Percentiles rank a stretch among this genome's conserved stretches.
phyloP scores from a whole-genome alignment of 2,329 filamentous ascomycete genomes.

The Colletotrichum sp. region DNA sequence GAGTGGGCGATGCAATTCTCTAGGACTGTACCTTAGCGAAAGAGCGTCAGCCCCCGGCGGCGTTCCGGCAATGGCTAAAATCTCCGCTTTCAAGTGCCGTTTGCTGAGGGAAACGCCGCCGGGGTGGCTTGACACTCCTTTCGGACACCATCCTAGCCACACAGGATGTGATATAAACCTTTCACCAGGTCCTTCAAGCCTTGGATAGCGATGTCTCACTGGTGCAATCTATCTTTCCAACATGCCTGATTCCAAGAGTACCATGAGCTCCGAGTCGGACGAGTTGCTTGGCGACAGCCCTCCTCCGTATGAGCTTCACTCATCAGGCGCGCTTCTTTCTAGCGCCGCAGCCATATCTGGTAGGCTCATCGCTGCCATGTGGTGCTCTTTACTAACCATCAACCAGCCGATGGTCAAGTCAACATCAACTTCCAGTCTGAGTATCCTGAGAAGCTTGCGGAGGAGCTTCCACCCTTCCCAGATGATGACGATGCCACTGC shows the following conservation, averaged over 20 bases:
- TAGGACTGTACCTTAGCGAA: not conserved
- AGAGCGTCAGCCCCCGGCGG: not conserved
- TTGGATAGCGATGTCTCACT: not conserved
- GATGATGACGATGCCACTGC: not conserved
- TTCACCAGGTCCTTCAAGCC: not conserved
- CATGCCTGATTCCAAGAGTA: not conserved
- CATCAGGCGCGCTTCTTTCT: not conserved
- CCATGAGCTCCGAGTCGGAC: not conserved
- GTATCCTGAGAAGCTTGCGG: not conserved
- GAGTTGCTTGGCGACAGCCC: not conserved
- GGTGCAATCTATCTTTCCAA: not conserved
- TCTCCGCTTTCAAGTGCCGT: not conserved
- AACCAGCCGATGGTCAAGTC: not conserved
- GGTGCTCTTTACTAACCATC: not conserved
- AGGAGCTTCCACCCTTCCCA: not conserved
- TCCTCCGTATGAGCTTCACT: conserved; percentile 4
- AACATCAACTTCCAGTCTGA: not conserved
- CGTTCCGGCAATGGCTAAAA: not conserved
- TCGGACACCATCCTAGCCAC: accelerated
- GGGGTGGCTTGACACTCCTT: not conserved
- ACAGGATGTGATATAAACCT: not conserved
- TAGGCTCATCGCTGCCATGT: not conserved
- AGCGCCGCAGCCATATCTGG: not conserved
- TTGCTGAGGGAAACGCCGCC: not conserved
- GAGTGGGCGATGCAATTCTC: accelerated